Conservation (phyloP, 1,284 basidiomycete genomes). For the Stygiomarasmius scandens region DNA sequence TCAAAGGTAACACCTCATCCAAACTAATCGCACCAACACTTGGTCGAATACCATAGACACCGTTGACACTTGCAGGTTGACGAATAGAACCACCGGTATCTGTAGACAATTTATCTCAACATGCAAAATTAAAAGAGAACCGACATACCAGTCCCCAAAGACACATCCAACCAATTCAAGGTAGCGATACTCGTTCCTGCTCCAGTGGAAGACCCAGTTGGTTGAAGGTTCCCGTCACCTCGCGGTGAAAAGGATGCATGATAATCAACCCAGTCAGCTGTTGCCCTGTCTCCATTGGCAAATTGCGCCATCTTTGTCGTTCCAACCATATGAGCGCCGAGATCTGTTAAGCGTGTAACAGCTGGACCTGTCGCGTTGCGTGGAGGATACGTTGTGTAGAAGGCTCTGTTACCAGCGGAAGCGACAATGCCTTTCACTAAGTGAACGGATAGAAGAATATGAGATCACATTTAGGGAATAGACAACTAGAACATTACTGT, state of each 20-base stretch:
- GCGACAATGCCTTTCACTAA: conserved; percentile 10
- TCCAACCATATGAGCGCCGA: conserved; percentile 14
- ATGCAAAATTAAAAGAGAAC: neutral
- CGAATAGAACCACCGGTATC: neutral
- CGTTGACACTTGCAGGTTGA: neutral
- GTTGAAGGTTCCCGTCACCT: conserved; percentile 13
- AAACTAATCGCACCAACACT: conserved; percentile 1
- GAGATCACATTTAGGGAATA: too few relatives aligned
- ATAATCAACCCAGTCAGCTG: conserved; percentile 16
- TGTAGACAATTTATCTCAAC: neutral
- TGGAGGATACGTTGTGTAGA: conserved; percentile 12
- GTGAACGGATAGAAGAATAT: neutral
- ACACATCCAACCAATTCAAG: conserved; percentile 1
- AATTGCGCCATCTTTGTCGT: conserved; percentile 14
- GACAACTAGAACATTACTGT: neutral
- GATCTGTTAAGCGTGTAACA: conserved; percentile 10
- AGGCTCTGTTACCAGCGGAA: conserved; percentile 12
- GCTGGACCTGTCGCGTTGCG: conserved; percentile 10
- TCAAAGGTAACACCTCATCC: neutral
- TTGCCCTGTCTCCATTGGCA: conserved; percentile 14
- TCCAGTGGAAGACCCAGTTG: neutral
- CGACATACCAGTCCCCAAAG: neutral
- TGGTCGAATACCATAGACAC: neutral
- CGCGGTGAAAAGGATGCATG: conserved; percentile 14
- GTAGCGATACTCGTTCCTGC: conserved; percentile 1